Base-by-base conservation (phyloP, 2,329 filamentous ascomycete genomes). In the Nigrograna mackinnonii region DNA sequence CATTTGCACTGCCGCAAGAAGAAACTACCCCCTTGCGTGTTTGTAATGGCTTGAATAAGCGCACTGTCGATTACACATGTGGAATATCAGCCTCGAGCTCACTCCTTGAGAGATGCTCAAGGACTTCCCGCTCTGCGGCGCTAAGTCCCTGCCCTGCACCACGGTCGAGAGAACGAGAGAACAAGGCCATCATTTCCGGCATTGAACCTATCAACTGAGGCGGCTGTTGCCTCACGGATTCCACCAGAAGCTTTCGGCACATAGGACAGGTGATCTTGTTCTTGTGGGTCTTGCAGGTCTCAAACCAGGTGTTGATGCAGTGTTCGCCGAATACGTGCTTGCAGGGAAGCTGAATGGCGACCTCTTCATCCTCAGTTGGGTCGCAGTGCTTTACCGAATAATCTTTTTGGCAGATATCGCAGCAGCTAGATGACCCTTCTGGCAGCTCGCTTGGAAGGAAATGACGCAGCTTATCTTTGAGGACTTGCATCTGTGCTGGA, bases 181-280 rank as follows among this genome's bases (percentile, higher is more conserved):
- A 33, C n/a, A 38, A 24, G 3, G 41, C 33, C 20, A 43, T 22
- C 14, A 43, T 22, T n/a, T 43, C 35, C 11, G 41, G 28, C 14
- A 30, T 35, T 4, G 16, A 21, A n/a, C 11, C 17, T 7, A 36
- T 12, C 11, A 22, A 22, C 11, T 7, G 7, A 21, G 34, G 11
- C 16, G 34, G 16, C 7, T 17, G 17, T 21, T 9, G 18, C 20
- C 16, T 16, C 19, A 22, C 16, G 9, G 56, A 53, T 22, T 64
- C 55, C 19, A 66, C 52, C 28, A 68, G 50, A 12, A 58, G 44
- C 43, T 61, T 62, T 14, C 65, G 61, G 43, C 65, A 68, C 63
- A 66, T 67, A 5, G 65, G 65, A 46, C 65, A 68, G 2, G 63
- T 65, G 12, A 68, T 54, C 43, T 66, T 66, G 47, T 66, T 65